Evolutionary conservation across 164 flowering plant genomes (phyloP), one percentile per base, ranked within the genome.

Genomic region (Echeveria elegans): DNA sequence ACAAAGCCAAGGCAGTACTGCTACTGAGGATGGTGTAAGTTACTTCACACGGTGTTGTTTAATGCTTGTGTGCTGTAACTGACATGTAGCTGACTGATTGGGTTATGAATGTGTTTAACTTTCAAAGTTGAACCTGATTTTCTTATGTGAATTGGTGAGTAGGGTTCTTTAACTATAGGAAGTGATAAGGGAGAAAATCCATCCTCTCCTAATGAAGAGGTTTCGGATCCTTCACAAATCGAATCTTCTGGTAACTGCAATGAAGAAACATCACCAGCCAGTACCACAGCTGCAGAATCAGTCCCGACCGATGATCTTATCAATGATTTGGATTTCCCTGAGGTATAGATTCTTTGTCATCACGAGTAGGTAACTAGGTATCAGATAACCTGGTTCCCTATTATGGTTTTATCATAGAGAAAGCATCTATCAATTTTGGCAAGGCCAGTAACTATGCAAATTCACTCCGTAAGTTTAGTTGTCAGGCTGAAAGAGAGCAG

Each of bases 21-120:
- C 85, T 76, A 91, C 87, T 63, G 94, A 91, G 82, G 96, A 91
- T 77, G 92, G 88, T 87, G 97, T 88, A 32, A 62, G 76, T 68
- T 18, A 37, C 68, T 69, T 63, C 32, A 56, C 61, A 56, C 32
- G 56, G 21, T 1, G 56, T 9, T 50, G 28, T 12, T 23, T n/a
- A 15, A 0, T 2, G 32, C 18, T 16, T 28, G 2, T 29, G 1
- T 56, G 12, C 61, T 12, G 31, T 28, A 56, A 26, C 32, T 56
- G 61, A 56, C 61, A 28, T 56, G 23, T 24, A 48, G 56, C 6
- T 7, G 56, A 21, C 24, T 6, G 56, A 48, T 6, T 48, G 23
- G 24, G 15, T 48, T 19, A 48, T n/a, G 60, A 26, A 53, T 24
- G 32, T 56, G 3, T 12, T 56, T 4, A 12, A 15, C 32, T 0